Evolutionary conservation across 2,329 filamentous ascomycete species (phyloP).

Genomic region (Phoma sp.): DNA sequence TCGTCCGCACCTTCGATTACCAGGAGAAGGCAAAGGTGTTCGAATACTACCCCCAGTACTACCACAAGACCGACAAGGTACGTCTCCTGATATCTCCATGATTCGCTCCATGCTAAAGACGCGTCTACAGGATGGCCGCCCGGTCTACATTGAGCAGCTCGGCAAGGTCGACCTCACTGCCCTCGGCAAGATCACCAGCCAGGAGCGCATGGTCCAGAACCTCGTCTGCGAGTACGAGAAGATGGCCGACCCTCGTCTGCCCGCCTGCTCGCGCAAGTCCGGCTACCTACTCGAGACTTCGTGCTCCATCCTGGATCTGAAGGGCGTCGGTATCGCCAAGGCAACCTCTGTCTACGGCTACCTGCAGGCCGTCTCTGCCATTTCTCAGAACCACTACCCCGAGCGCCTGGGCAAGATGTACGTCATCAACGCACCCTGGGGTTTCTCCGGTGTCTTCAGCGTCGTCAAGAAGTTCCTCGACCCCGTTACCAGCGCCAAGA

Average conservation of each 20-base stretch:
- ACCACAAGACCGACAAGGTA: conserved; percentile 92
- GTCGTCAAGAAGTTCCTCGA: conserved; percentile 94
- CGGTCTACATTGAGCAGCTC: conserved; percentile 95
- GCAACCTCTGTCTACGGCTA: conserved; percentile 86
- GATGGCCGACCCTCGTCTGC: conserved; percentile 87
- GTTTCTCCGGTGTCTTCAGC: conserved; percentile 84
- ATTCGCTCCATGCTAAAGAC: conserved; percentile 10
- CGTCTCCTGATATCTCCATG: conserved; percentile 7
- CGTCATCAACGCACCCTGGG: conserved; percentile 97
- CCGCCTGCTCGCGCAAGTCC: conserved; percentile 91
- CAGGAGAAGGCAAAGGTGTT: conserved; percentile 82
- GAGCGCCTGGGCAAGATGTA: conserved; percentile 96
- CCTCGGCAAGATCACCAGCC: conserved; percentile 91
- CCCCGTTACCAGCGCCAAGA: conserved; percentile 95
- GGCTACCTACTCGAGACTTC: conserved; percentile 93
- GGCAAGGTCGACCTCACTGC: conserved; percentile 89
- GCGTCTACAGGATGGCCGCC: conserved; percentile 79
- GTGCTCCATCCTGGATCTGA: conserved; percentile 98
- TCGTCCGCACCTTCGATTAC: conserved; percentile 83
- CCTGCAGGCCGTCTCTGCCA: conserved; percentile 80
- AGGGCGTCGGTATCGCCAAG: conserved; percentile 86
- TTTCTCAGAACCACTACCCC: conserved; percentile 99
- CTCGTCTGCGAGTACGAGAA: conserved; percentile 98
- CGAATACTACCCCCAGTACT: conserved; percentile 97
- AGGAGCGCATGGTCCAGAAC: conserved; percentile 94